Base-by-base conservation (phyloP, 495 filamentous ascomycete species). In the Aspergillus sclerotioniger region DNA sequence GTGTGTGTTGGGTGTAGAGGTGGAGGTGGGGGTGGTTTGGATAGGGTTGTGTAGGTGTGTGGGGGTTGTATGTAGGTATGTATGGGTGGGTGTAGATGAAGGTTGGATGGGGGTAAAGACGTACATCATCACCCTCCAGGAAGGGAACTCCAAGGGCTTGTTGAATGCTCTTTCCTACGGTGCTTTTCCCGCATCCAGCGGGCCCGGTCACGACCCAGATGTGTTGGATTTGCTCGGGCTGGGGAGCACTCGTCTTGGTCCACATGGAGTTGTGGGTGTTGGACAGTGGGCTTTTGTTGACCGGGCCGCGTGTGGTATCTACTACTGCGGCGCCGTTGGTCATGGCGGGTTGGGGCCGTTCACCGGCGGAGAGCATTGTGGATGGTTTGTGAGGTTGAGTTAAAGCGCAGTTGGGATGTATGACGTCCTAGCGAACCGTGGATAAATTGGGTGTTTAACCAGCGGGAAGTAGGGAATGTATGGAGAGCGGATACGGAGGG, bases 201-300 rank as follows among this genome's bases (percentile, higher is more conserved):
- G 95, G 95, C 7, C 95, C 95, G 0, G 94, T 96, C n/a, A 99
- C 90, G 60, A 98, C 85, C 88, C 90, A 96, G 71, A 99, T 96
- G 70, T 97, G 92, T 60, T 90, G 89, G 59, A 85, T 71, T 15
- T 67, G 61, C 1, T 62, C 43, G 0, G 66, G 56, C 16, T 65
- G 54, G 25, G 12, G 21, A 28, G 21, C 32, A 15, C 1, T 3
- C 25, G 55, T 29, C n/a, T 62, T 59, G 13, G 61, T 29, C 19
- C 56, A 58, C 60, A 67, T 60, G 52, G 54, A 19, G 54, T 57
- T 15, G 33, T 63, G 59, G 53, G 49, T 62, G 63, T 55, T 67
- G 31, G 56, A 32, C 32, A 59, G 62, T 52, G 68, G 65, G 37
- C 47, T 47, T 57, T 61, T 64, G 62, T 51, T 62, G 44, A 60